These are phyloP conservation scores for Zangia roseola DNA, from an alignment of 768 basidiomycete genomes.

Conservation along the genomic window DNA sequence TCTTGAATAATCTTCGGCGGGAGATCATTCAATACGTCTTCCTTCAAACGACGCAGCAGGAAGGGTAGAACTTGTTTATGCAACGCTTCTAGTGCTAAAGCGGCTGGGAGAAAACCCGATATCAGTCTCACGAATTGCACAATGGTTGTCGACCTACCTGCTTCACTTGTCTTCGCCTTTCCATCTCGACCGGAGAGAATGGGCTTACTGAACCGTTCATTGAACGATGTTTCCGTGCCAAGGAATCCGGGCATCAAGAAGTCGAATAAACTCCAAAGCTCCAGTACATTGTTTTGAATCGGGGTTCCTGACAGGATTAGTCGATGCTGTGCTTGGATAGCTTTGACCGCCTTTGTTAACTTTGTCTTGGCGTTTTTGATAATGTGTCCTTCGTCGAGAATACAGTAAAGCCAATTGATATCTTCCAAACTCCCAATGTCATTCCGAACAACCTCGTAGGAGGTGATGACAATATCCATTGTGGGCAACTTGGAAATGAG, in stretches of 20 bases:
- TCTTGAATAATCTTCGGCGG: constrained; percentile 99
- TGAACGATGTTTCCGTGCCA: constrained; percentile 93
- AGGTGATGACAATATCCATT: constrained; percentile 93
- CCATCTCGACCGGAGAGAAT: constrained; percentile 94
- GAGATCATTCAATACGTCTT: constrained; percentile 92
- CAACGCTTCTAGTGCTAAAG: constrained; percentile 89
- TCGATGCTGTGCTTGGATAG: constrained; percentile 85
- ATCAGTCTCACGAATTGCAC: background rate
- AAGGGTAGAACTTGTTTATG: constrained; percentile 99
- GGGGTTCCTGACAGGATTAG: constrained; percentile 96
- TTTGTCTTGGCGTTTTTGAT: constrained; percentile 99
- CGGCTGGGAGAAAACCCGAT: constrained; percentile 53
- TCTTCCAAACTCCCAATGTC: constrained; percentile 77
- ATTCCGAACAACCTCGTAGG: constrained; percentile 96
- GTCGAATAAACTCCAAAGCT: constrained; percentile 98
- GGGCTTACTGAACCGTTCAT: constrained; percentile 93
- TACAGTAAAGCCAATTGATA: constrained; percentile 90
- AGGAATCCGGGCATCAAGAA: constrained; percentile 99
- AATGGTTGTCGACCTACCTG: constrained; percentile 56
- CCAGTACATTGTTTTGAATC: constrained; percentile 98
- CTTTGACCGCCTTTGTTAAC: constrained; percentile 93
- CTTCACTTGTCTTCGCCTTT: constrained; percentile 92
- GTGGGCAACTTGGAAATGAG: constrained; percentile 62
- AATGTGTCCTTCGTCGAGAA: constrained; percentile 96
- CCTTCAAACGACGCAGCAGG: constrained; percentile 92